Percentiles rank a stretch among this genome's conserved stretches.
Evolutionary conservation across 129 eudicot species (phyloP).

Genomic region (Kitagawia praeruptora): DNA sequence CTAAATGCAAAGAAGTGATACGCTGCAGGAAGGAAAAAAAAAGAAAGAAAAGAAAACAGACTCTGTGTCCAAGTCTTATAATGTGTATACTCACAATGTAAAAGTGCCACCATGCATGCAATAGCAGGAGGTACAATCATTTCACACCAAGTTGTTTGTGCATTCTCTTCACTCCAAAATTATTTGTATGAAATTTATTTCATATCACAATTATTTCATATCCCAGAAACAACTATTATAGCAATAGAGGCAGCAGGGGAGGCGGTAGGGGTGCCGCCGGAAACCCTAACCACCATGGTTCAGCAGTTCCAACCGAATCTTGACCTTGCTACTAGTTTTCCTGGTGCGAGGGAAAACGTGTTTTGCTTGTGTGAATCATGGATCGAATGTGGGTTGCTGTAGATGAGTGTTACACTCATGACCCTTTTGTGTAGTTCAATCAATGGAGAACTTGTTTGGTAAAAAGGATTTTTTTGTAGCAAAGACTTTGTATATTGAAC

Average conservation of each 20-base stretch:
- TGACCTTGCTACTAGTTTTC: conserved; percentile 3
- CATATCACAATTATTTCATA: too few species aligned
- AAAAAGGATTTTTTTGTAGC: neutral
- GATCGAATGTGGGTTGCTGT: neutral
- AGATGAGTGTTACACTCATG: neutral
- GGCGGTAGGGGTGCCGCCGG: conserved; percentile 44
- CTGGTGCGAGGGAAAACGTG: neutral
- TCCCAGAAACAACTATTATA: too few species aligned
- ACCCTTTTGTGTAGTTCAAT: conserved; percentile 5
- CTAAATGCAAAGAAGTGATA: too few species aligned
- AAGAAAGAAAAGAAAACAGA: too few species aligned
- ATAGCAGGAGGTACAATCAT: too few species aligned
- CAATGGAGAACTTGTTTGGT: neutral
- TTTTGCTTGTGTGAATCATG: neutral
- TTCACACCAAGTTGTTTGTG: neutral
- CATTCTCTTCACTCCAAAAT: neutral
- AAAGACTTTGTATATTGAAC: neutral
- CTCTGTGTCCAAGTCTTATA: too few species aligned
- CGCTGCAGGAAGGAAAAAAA: too few species aligned
- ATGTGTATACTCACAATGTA: too few species aligned
- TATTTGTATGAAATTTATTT: too few species aligned
- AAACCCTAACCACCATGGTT: conserved; percentile 25
- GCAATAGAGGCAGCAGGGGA: conserved; percentile 52
- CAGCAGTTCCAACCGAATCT: conserved; percentile 25
- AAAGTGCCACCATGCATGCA: too few species aligned